phyloP scores from a whole-genome alignment of 257 asterid species.

The Oldenlandia corymbosa region DNA sequence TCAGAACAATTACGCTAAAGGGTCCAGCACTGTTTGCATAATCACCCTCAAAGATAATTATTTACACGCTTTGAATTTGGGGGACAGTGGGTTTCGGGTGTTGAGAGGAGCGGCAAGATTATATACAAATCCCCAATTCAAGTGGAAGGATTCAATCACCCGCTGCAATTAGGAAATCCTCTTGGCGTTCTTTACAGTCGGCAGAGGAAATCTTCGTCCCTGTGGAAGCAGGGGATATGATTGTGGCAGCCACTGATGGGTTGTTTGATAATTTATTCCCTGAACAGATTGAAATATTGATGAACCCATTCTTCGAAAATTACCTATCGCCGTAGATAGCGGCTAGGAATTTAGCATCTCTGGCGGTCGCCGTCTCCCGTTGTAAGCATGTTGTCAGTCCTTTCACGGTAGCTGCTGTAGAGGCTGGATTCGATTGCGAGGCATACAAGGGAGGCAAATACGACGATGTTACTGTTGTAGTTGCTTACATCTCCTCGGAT shows the following conservation, averaged over 20 bases:
- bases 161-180: slow-evolving; percentile 29
- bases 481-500: slow-evolving; percentile 32
- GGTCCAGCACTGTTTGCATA: slow-evolving; percentile 41
- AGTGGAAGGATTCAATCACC: slow-evolving; percentile 23
- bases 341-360: too few species aligned
- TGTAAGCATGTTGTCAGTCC: slow-evolving; percentile 7
- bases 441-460: slow-evolving; percentile 31
- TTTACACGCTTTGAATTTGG: slow-evolving; percentile 31
- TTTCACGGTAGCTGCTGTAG: slow-evolving; percentile 16
- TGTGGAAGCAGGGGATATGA: slow-evolving; percentile 26
- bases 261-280: slow-evolving; percentile 34
- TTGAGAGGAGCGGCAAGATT: slow-evolving; percentile 21
- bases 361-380: slow-evolving; percentile 10
- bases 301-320: too few species aligned
- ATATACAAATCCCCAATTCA: slow-evolving; percentile 26
- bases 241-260: slow-evolving; percentile 46
- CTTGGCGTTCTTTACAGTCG: background rate
- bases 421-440: slow-evolving; percentile 11
- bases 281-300: slow-evolving; percentile 19
- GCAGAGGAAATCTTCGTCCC: slow-evolving; percentile 28
- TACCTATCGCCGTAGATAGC: too few species aligned
- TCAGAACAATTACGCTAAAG: slow-evolving; percentile 15
- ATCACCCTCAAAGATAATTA: slow-evolving; percentile 8
- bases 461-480: slow-evolving; percentile 46
- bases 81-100: slow-evolving; percentile 38